Evolutionary conservation across 306 rosid genomes (phyloP), one percentile per base, ranked within the genome.

Genomic region (Rubus parviflorus): DNA sequence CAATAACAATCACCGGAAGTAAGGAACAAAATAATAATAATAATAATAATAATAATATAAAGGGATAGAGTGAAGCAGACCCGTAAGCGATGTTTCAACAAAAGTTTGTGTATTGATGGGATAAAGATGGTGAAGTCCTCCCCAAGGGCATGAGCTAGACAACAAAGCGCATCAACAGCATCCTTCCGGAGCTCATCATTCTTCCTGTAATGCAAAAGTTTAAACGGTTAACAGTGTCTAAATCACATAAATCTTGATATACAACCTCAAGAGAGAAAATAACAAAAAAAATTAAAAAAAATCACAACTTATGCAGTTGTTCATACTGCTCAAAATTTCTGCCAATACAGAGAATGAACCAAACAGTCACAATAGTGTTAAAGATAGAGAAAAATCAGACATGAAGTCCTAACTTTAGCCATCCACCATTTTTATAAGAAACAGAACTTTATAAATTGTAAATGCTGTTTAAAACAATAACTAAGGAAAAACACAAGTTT

Each of bases 131-230:
- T 90, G 87, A 95, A 95, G 84, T 95, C 99, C 83, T 95, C 97
- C 81, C 99, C 99, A 70, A 95, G 97, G 68, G 99, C 95, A 79
- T 95, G 90, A 76, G 97, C 99, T 72, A 95, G 81, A 85, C 97
- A 95, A 83, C 97, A 92, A 82, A 95, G 96, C 12, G 97, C 97
- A 84, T 95, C 99, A 75, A 95, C 89, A 35, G 93, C 89, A 82
- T 95, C 97, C 78, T 86, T 95, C 37, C 94, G 88, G 75, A 95
- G 91, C 72, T 95, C 99, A 77, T 88, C 90, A 79, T 84, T 90
- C 86, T 90, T 94, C 91, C 98, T 94, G 88, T 52, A 80, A 75
- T 65, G 66, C 12, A 65, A 45, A 80, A 68, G 43, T 72, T 67
- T 67, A 80, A 72, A 63, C 9, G 5, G 40, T 45, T 68, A 41